Evolutionary conservation across 805 yeast species (phyloP), one percentile per base, ranked within the genome.

Genomic region (Brettanomyces bruxellensis): DNA sequence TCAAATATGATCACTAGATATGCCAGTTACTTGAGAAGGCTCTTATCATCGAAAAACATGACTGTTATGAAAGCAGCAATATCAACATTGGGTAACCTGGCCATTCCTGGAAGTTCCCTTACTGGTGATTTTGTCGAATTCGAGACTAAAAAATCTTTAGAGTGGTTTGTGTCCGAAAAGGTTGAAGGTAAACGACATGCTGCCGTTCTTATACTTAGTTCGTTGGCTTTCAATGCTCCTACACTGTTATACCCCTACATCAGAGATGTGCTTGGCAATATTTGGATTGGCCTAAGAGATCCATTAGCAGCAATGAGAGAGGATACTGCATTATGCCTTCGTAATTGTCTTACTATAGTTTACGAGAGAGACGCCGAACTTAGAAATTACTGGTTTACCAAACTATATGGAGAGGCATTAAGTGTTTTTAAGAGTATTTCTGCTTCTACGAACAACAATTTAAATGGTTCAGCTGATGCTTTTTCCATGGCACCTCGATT

Each of bases 101-200:
- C 97, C 0, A 78, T 81, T 5, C 91, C 95, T 0, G 95, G 95
- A 25, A 93, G 95, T 1, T 80, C 95, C 1, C 66, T 89, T 45
- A 87, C 96, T 0, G 89, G 95, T 1, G 96, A 89, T 44, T 84
- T 91, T 61, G 96, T 93, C 25, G 97, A 91, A 51, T 85, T 79
- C 55, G 96, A 91, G 62, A 93, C 93, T 7, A 86, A 84, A 58
- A 74, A 86, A 43, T 87, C 96, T 37, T 72, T 91, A 44, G 99
- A 93, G 63, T 84, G 96, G 91, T 73, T 91, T 24, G 86, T 87
- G 34, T 74, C 83, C n/a, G 95, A 89, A 51, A 82, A 87, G 52
- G 88, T 84, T 56, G 96, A 88, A 55, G 76, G 77, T 40, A 77
- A 95, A 56, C 79, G 93, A 51, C 97, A 91, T 59, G 96, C 97